phyloP scores from a whole-genome alignment of 2,329 filamentous ascomycete species.

The Whalleya microplaca region DNA sequence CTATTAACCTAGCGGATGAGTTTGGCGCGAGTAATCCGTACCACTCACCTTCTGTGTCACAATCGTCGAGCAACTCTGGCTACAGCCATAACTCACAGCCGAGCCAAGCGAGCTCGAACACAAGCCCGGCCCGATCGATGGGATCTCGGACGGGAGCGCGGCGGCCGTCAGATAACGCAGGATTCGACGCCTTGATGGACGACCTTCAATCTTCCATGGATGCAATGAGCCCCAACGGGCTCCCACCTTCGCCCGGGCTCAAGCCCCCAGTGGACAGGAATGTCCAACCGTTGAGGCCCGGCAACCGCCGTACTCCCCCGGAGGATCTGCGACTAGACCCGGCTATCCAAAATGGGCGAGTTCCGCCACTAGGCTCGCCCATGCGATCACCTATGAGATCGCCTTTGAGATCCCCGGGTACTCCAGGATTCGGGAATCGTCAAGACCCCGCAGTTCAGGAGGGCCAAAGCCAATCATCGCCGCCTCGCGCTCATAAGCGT shows the following conservation, averaged over 20 bases:
- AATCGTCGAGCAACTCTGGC: conserved; percentile 66
- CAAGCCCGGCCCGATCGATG: conserved; percentile 56
- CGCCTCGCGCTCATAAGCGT: conserved; percentile 41
- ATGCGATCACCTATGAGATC: conserved; percentile 16
- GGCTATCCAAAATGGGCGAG: conserved; percentile 26
- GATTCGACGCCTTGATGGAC: conserved; percentile 54
- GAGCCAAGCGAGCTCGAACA: conserved; percentile 65
- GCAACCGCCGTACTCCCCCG: conserved; percentile 14
- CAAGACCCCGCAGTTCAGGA: conserved; percentile 29
- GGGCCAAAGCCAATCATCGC: conserved; percentile 30
- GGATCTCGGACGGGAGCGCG: conserved; percentile 38
- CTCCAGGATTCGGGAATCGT: conserved; percentile 25
- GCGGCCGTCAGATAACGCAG: conserved; percentile 47
- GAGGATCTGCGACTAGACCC: conserved; percentile 38
- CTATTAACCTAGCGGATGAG: conserved; percentile 61
- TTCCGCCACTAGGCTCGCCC: conserved; percentile 20
- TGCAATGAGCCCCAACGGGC: conserved; percentile 39
- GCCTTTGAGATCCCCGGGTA: conserved; percentile 27
- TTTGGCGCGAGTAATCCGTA: conserved; percentile 67
- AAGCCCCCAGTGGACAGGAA: conserved; percentile 21
- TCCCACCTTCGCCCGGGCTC: conserved; percentile 24
- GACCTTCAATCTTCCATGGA: conserved; percentile 59
- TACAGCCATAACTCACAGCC: conserved; percentile 53
- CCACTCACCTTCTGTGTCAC: conserved; percentile 66
- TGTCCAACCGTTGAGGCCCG: conserved; percentile 4